These are phyloP conservation scores for Dittrichia graveolens DNA, from an alignment of 129 eudicot genomes.

Conservation along the genomic window DNA sequence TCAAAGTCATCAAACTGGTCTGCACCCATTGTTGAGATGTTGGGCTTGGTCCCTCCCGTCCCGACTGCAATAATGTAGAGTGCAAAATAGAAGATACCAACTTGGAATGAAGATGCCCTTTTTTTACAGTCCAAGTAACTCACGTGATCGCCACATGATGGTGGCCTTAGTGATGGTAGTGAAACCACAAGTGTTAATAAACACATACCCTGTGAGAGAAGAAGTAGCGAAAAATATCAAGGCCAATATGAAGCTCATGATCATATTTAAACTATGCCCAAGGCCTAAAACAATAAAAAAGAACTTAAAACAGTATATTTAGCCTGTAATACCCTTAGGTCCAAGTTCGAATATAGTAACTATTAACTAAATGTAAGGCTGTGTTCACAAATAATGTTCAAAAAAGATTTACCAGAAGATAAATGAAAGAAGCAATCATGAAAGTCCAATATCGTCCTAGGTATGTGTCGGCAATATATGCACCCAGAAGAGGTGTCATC, in stretches of 20 bases:
- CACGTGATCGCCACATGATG: conserved; percentile 47
- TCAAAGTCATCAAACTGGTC: conserved; percentile 69
- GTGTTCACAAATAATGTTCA: no score
- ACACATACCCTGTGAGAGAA: conserved; percentile 54
- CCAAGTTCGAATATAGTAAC: no score
- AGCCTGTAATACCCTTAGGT: no score
- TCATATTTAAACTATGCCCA: not conserved
- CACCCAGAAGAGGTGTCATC: conserved; percentile 74
- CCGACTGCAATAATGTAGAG: conserved; percentile 70
- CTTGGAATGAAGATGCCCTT: conserved; percentile 50
- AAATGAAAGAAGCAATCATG: conserved; percentile 52
- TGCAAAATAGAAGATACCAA: conserved; percentile 59
- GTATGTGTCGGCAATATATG: conserved; percentile 64
- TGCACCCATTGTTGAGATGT: conserved; percentile 78
- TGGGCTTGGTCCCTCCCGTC: conserved; percentile 84
- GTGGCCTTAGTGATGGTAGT: conserved; percentile 47
- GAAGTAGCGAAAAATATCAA: not conserved
- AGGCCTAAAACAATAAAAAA: not conserved
- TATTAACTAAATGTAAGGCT: no score
- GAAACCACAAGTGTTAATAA: conserved; percentile 68
- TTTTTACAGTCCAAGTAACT: conserved; percentile 45
- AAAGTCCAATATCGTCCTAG: conserved; percentile 89
- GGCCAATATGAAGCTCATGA: not conserved
- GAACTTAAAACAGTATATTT: no score
- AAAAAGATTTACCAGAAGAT: conserved; percentile 38